Conservation (phyloP, 306 rosid species). For the Mucuna pruriens region DNA sequence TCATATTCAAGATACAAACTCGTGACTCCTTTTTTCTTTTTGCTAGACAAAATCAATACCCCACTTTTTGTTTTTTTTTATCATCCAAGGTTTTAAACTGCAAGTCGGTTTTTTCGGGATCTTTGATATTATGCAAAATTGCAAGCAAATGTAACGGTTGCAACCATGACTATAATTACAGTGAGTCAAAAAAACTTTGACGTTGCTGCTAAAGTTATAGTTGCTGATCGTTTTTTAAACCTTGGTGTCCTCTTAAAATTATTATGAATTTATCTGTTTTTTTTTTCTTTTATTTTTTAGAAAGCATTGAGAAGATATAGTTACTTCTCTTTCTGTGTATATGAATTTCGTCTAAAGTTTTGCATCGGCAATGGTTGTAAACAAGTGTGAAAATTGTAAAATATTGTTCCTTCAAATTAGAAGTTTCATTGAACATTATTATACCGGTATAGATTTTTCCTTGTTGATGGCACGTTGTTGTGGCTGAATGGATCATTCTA, state of each 20-base stretch:
- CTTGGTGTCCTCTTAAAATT: slow-evolving; percentile 21
- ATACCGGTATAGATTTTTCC: background rate
- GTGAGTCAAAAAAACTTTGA: too few relatives aligned
- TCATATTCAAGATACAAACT: slow-evolving; percentile 43
- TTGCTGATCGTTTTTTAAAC: too few relatives aligned
- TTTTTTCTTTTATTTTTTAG: background rate
- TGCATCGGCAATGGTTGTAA: slow-evolving; percentile 33
- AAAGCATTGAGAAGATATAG: slow-evolving; percentile 2
- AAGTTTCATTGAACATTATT: slow-evolving; percentile 21
- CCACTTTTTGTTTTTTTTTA: too few relatives aligned
- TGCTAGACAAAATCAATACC: slow-evolving; percentile 25
- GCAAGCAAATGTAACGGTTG: too few relatives aligned
- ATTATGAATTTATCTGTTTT: slow-evolving; percentile 24
- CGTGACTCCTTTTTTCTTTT: slow-evolving; percentile 29
- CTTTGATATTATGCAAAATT: too few relatives aligned
- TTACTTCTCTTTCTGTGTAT: slow-evolving; percentile 30
- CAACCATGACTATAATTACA: too few relatives aligned
- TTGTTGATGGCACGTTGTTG: slow-evolving; percentile 3
- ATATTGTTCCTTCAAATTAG: slow-evolving; percentile 32
- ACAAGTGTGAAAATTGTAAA: slow-evolving; percentile 35
- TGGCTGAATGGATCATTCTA: slow-evolving; percentile 37
- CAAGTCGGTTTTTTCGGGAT: too few relatives aligned
- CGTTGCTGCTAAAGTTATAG: too few relatives aligned
- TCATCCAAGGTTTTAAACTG: too few relatives aligned
- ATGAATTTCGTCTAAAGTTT: slow-evolving; percentile 29